Base-by-base conservation (phyloP, 805 yeast genomes). In the Nakazawaea ambrosiae region DNA sequence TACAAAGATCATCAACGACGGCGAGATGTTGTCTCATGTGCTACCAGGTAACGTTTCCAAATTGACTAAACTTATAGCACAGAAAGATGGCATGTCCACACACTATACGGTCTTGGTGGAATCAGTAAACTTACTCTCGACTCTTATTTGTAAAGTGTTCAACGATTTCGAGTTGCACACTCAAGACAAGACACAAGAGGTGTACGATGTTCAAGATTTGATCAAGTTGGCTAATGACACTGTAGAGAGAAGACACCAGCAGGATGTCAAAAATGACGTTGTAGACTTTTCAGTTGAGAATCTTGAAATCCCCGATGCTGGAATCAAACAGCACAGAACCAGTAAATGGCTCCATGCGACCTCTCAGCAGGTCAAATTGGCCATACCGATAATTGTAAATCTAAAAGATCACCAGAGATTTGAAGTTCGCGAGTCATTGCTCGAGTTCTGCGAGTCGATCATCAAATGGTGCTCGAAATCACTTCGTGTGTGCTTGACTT, bases 341-440 rank as follows among this genome's bases (percentile, higher is more conserved):
- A 58, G 59, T 5, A 46, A 67, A 12, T 78, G 86, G 86, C 49
- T 76, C n/a, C 59, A 51, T 11, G 77, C 70, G 0, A 75, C 82
- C 0, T 54, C 70, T 4, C 47, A 54, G 14, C 84, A 79, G 47
- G 58, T 77, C 3, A 58, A 60, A 33, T 52, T 65, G 14, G 74
- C 80, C 0, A 41, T 79, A 5, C 53, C 58, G 18, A 46, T 61
- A 2, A 54, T 70, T 18, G 29, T 51, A 12, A 47, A 45, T 15
- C 33, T 60, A 1, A 38, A 52, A 19, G 37, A 27, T 3, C 61
- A 60, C 39, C 48, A 50, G 1, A 58, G 61, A 24, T 36, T 40
- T 4, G 63, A 63, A 36, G 68, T 68, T 4, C 52, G 55, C 33
- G 41, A 46, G 15, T 45, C 57, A 1, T 34, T 70, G 11, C 49